Evolutionary conservation across 805 yeast species (phyloP), one percentile per base, ranked within the genome.

Genomic region (Wickerhamomyces strasburgensis): DNA sequence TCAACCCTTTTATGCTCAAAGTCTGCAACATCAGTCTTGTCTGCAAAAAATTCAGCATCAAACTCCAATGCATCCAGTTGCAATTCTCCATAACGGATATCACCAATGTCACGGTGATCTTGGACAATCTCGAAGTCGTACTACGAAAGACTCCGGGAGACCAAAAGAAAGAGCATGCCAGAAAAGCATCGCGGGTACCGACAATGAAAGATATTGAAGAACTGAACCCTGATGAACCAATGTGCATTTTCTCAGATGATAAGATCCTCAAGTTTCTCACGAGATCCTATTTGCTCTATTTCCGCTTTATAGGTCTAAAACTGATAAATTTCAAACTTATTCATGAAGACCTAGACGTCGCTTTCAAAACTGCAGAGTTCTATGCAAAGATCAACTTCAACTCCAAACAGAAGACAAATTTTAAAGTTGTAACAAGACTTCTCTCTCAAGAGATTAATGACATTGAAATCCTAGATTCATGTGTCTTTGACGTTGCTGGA

Each of bases 1-100:
- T 61, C 32, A 57, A 62, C 31, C 54, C 60, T 0, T 52, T 61
- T 19, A 37, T 46, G 10, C 36, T 55, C 38, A 47, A 47, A 27
- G 19, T 58, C 6, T 34, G 40, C 30, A 37, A 43, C 5, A 19
- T 57, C 5, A 40, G 38, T 0, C 27, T 49, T 16, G 32, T 38
- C 2, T 38, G 35, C 4, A 40, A 46, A 8, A 30, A 27, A 3
- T 19, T 38, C 11, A 23, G 33, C 11, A 19, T 53, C 11, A 29
- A 36, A 14, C 33, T 54, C 26, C 31, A 44, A 19, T 42, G 49
- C 0, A 19, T 47, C 2, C 29, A 45, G 16, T 35, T 52, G 16
- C 32, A 35, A 6, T 10, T 51, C 5, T 46, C 56, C 2, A 5
- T 50, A 1, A 23, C 40, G 0, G 37, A 44, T 9, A 40, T 49